These are phyloP conservation scores for Entrophospora sp. DNA, from an alignment of 192 early-diverging fungal species.

Conservation along the genomic window DNA sequence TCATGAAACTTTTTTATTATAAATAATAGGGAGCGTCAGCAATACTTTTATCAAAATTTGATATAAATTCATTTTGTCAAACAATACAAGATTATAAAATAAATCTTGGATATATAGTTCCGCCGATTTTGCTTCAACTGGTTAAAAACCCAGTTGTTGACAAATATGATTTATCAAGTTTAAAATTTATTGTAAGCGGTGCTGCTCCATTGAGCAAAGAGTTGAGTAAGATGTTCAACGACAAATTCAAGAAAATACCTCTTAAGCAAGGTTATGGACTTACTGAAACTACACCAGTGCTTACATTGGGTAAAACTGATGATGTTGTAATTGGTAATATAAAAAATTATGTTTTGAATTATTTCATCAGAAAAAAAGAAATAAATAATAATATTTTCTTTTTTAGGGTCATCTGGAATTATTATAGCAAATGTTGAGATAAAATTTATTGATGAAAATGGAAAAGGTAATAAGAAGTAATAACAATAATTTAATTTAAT, in stretches of 20 bases:
- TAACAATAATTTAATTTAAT: no score
- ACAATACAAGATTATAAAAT: slow-evolving; percentile 48
- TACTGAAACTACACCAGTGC: no score
- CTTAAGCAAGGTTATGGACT: slow-evolving; percentile 67
- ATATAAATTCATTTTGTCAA: slow-evolving; percentile 42
- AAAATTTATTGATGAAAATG: no score
- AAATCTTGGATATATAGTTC: slow-evolving; percentile 35
- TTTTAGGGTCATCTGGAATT: no score
- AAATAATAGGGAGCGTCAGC: slow-evolving; percentile 32
- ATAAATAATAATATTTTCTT: no score
- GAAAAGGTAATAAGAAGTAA: no score
- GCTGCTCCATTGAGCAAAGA: slow-evolving; percentile 53
- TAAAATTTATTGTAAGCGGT: slow-evolving; percentile 46
- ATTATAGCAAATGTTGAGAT: no score
- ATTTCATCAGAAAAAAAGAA: no score
- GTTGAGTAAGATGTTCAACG: slow-evolving; percentile 28
- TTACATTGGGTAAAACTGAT: no score
- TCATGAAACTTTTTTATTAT: neutral
- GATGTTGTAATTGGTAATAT: no score
- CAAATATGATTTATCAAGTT: slow-evolving; percentile 50
- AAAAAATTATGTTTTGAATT: no score
- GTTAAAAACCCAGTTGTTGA: slow-evolving; percentile 54
- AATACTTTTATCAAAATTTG: slow-evolving; percentile 58
- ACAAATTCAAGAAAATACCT: slow-evolving; percentile 20
- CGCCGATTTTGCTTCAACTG: slow-evolving; percentile 60